Base-by-base conservation (phyloP, 2,329 filamentous ascomycete genomes). In the Stachybotrys elegans region DNA sequence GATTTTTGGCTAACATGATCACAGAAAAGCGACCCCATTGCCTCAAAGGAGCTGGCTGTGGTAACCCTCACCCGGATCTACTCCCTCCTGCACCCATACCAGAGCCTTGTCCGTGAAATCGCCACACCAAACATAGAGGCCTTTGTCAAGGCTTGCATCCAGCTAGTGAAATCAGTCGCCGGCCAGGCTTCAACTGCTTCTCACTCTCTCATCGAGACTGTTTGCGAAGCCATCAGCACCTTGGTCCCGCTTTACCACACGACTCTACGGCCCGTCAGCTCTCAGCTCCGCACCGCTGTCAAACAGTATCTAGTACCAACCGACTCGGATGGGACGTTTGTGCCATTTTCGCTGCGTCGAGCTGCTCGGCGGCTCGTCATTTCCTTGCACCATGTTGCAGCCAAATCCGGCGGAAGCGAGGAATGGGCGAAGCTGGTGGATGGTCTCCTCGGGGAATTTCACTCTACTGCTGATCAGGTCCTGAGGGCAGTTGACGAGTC, bases 31-130 rank as follows among this genome's bases (percentile, higher is more conserved):
- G 89, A 95, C 56, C 81, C 88, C 4, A 63, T 78, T 6, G 79
- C 84, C 4, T 83, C 83, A 25, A 94, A 93, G 60, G 86, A 86
- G 60, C 65, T 96, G 46, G 81, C 80, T 52, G 72, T 95, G 40
- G 78, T 93, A 48, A 81, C 87, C 13, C 70, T 96, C 48, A 86
- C 87, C 17, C 84, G 86, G 57, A 90, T 96, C 53, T 96, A 93
- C 67, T 76, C 82, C 53, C 77, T 93, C 27, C 85, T 91, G 32
- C 87, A 90, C 58, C 81, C 84, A 29, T 90, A 90, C 58, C 88
- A 86, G 47, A 93, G 88, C 8, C 72, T 96, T 43, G 75, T 92
- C 36, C 79, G 92, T 54, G 91, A 96, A 60, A 88, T 96, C 48
- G 91, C 87, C 1, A 95, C 90, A 0, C 89, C 89, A 3, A 87